Conservation (phyloP, 2,329 filamentous ascomycete species). For the Microdochium bolleyi region DNA sequence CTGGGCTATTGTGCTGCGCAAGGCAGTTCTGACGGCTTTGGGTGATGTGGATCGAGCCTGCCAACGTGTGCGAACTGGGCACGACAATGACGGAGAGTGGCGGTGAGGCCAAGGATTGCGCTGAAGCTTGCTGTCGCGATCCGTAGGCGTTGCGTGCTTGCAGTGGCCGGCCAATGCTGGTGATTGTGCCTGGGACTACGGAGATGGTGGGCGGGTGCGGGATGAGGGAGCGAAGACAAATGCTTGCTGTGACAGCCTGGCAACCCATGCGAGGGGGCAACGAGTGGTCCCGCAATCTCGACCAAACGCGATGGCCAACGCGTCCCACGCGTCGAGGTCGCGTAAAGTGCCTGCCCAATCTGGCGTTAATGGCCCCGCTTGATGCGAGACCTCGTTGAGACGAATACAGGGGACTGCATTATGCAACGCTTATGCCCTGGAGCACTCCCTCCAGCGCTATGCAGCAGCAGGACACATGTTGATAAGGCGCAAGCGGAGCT, state of each 20-base stretch:
- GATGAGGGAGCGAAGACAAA: not conserved
- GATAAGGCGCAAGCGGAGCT: not conserved
- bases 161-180: not conserved
- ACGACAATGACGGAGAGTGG: not conserved
- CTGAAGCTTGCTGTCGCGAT: not conserved
- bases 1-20: not conserved
- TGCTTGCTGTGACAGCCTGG: not conserved
- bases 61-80: too few species aligned
- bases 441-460: not conserved
- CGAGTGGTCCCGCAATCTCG: not conserved
- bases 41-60: not conserved
- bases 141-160: not conserved
- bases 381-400: not conserved
- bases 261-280: not conserved
- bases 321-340: not conserved
- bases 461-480: not conserved
- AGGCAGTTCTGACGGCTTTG: not conserved
- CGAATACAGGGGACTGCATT: too few species aligned
- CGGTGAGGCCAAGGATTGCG: not conserved
- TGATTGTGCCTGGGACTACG: not conserved
- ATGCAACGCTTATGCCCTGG: too few species aligned
- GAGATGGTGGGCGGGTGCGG: not conserved
- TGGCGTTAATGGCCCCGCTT: not conserved
- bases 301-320: not conserved
- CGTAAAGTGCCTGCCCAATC: constrained; percentile 1